phyloP scores from a whole-genome alignment of 75 land plant species.

The Cunninghamia lanceolata region DNA sequence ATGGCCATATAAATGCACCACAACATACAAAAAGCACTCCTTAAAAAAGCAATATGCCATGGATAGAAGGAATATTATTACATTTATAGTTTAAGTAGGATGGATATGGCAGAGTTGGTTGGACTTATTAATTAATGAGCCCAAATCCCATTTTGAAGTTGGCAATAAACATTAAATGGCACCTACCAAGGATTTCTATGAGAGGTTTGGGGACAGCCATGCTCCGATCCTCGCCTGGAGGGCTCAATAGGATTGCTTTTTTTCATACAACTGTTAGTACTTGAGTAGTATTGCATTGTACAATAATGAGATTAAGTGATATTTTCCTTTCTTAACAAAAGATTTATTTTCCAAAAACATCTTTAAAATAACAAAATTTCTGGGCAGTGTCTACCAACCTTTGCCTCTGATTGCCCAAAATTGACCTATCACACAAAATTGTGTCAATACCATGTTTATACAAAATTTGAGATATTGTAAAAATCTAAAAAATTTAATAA shows the following conservation, averaged over 20 bases:
- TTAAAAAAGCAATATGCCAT: not conserved
- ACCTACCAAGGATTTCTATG: not conserved
- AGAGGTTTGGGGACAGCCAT: not conserved
- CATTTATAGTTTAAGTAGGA: not conserved
- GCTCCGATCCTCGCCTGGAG: not conserved
- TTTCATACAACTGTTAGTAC: not conserved
- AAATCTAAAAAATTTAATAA: not conserved
- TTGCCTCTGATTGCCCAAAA: constrained; percentile 90
- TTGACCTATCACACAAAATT: constrained; percentile 60
- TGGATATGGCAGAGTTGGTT: not conserved
- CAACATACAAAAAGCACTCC: not conserved
- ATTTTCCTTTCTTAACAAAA: not conserved
- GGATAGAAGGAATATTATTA: not conserved
- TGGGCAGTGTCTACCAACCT: constrained; percentile 48
- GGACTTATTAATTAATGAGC: not conserved
- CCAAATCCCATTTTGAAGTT: not conserved
- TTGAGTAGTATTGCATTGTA: not conserved
- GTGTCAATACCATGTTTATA: not conserved
- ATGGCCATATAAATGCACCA: too few species aligned
- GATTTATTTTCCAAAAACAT: not conserved
- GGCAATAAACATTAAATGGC: not conserved
- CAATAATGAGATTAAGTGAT: not conserved
- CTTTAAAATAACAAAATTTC: not conserved
- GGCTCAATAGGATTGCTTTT: not conserved
- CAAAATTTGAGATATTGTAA: not conserved